Evolutionary conservation across 352 stramenopile species (phyloP).

Genomic region (Phytopythium ostracodes): DNA sequence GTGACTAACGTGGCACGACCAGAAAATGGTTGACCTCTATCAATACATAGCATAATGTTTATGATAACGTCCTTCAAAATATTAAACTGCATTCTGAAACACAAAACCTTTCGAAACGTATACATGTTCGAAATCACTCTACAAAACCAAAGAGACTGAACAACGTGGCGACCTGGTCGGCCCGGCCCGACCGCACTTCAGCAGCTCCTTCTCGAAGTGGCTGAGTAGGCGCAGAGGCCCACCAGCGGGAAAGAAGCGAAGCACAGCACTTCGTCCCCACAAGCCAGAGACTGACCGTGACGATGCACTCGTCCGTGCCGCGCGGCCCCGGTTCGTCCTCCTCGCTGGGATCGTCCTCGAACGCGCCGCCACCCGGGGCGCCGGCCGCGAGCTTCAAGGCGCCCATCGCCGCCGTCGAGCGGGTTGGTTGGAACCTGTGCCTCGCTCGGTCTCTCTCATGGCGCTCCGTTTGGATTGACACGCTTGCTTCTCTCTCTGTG

Average conservation of each 20-base stretch:
- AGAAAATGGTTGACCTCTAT: neutral
- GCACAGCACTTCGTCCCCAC: neutral
- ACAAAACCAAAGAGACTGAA: neutral
- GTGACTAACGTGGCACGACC: neutral
- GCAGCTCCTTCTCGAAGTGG: slow-evolving; percentile 3
- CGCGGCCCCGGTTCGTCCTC: slow-evolving; percentile 24
- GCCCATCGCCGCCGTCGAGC: slow-evolving; percentile 44
- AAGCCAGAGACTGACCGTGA: neutral
- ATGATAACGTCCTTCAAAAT: no score
- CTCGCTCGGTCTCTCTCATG: no score
- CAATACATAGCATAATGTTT: neutral
- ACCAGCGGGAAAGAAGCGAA: neutral
- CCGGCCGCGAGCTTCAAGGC: slow-evolving; percentile 25
- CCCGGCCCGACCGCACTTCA: neutral
- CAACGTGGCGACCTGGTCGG: neutral
- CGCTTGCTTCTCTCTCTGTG: neutral
- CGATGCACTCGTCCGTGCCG: slow-evolving; percentile 34
- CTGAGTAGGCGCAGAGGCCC: no score
- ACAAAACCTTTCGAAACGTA: neutral
- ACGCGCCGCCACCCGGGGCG: slow-evolving; percentile 2
- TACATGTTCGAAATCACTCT: neutral
- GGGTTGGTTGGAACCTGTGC: no score
- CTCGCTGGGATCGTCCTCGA: slow-evolving; percentile 18
- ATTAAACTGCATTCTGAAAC: no score
- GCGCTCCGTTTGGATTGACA: no score